phyloP scores from a whole-genome alignment of 306 rosid species.

The Trifolium repens region DNA sequence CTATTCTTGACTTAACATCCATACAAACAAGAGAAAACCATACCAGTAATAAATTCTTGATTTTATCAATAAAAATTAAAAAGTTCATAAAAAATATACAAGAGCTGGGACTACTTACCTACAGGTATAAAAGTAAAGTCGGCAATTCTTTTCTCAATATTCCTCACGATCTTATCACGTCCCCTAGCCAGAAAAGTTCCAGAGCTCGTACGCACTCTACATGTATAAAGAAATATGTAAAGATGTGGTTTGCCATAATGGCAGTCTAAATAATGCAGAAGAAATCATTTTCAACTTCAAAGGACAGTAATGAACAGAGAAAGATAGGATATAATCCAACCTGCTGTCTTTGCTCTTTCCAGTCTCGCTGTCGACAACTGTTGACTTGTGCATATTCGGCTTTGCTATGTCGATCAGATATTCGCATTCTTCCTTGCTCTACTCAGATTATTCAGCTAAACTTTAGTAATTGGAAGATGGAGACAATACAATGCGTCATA shows the following conservation, averaged over 20 bases:
- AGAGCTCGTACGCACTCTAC: slow-evolving; percentile 93
- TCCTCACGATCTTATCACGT: slow-evolving; percentile 77
- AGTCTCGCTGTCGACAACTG: slow-evolving; percentile 88
- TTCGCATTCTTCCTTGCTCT: slow-evolving; percentile 89
- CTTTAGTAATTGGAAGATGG: slow-evolving; percentile 42
- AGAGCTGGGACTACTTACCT: slow-evolving; percentile 57
- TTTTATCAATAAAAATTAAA: slow-evolving; percentile 8
- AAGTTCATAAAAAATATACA: slow-evolving; percentile 35
- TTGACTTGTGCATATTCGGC: slow-evolving; percentile 84
- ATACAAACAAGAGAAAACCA: slow-evolving; percentile 4
- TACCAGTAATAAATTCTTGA: slow-evolving; percentile 4
- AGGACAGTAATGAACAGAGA: slow-evolving; percentile 24
- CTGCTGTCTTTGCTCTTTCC: slow-evolving; percentile 99
- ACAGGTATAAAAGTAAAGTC: slow-evolving; percentile 86
- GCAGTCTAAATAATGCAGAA: slow-evolving; percentile 4
- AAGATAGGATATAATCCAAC: slow-evolving; percentile 48
- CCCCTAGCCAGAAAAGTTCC: slow-evolving; percentile 96
- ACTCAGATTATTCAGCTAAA: slow-evolving; percentile 49
- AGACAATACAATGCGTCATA: slow-evolving; percentile 25
- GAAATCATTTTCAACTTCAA: slow-evolving; percentile 30
- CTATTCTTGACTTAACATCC: neutral
- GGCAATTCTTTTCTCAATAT: slow-evolving; percentile 82
- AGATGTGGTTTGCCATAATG: neutral
- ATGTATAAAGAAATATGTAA: neutral
- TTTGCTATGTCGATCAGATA: slow-evolving; percentile 77